Conservation (phyloP, 2,329 filamentous ascomycete species). For the Sphaerulina musiva region DNA sequence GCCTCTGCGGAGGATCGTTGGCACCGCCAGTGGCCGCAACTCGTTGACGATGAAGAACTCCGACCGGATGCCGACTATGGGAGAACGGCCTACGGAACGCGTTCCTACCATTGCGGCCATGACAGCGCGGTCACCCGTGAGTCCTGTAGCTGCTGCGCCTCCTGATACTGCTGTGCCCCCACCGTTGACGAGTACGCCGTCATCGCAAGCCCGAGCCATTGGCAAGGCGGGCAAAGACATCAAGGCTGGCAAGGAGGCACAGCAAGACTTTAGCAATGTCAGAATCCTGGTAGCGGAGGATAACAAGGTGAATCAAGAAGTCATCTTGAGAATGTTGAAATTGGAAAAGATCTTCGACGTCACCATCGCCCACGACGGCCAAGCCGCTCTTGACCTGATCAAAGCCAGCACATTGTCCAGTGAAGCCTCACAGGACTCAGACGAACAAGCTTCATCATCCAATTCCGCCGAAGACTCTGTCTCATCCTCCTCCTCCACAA, state of each 20-base stretch:
- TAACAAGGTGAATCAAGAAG: slow-evolving; percentile 59
- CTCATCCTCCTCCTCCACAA: not conserved
- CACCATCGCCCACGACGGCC: slow-evolving; percentile 58
- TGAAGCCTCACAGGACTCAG: not conserved
- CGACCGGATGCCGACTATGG: not conserved
- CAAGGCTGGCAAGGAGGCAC: slow-evolving; percentile 50
- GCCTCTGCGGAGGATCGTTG: slow-evolving; percentile 58
- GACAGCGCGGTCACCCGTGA: not conserved
- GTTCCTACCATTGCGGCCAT: slow-evolving; percentile 5
- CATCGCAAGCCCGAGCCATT: slow-evolving; percentile 34
- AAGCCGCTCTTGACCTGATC: slow-evolving; percentile 81
- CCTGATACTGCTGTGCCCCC: not conserved
- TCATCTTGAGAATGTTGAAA: slow-evolving; percentile 59
- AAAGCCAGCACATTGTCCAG: slow-evolving; percentile 39
- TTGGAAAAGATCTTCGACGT: slow-evolving; percentile 76
- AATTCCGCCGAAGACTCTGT: not conserved
- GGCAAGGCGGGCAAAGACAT: slow-evolving; percentile 46
- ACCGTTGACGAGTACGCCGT: slow-evolving; percentile 13
- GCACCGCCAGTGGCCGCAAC: not conserved
- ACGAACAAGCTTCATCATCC: not conserved
- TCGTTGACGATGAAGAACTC: not conserved
- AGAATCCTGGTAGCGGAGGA: slow-evolving; percentile 82
- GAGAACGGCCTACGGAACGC: not conserved
- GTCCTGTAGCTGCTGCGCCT: not conserved
- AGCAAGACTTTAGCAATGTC: slow-evolving; percentile 52